These are phyloP conservation scores for Litchi chinensis DNA, from an alignment of 345 rosid species.

Conservation along the genomic window DNA sequence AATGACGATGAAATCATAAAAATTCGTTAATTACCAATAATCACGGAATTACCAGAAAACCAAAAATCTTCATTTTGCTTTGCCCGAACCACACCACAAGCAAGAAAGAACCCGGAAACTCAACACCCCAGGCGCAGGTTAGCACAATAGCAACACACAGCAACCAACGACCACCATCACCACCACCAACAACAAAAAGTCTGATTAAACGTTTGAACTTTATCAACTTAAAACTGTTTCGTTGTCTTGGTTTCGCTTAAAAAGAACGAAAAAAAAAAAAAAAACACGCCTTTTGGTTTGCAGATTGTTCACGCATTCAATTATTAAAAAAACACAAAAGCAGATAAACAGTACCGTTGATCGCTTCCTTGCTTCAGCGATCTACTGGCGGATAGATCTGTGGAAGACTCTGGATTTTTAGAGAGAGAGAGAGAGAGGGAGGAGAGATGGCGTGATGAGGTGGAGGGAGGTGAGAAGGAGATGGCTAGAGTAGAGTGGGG, in stretches of 20 bases:
- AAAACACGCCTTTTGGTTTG: not conserved
- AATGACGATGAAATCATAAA: not conserved
- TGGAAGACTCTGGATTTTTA: not conserved
- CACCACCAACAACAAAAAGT: not conserved
- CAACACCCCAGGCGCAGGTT: not conserved
- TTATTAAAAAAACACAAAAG: not conserved
- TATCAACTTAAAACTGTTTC: not conserved
- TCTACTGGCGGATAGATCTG: not conserved
- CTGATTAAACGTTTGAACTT: not conserved
- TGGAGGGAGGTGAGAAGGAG: constrained; percentile 25
- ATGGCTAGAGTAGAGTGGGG: constrained; percentile 72
- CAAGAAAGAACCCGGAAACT: too few species aligned
- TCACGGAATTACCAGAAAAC: not conserved
- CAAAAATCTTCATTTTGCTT: not conserved
- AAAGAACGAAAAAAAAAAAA: not conserved
- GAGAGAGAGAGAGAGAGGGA: constrained; percentile 7
- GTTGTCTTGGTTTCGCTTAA: too few species aligned
- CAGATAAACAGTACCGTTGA: not conserved
- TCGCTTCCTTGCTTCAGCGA: constrained; percentile 4
- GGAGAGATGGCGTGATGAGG: constrained; percentile 56
- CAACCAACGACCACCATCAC: not conserved
- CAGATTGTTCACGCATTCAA: not conserved
- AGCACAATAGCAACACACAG: not conserved
- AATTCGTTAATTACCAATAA: constrained; percentile 8
- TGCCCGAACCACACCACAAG: too few species aligned